Evolutionary conservation across 2,329 filamentous ascomycete species (phyloP).

Genomic region (Acrocalymma vagum): DNA sequence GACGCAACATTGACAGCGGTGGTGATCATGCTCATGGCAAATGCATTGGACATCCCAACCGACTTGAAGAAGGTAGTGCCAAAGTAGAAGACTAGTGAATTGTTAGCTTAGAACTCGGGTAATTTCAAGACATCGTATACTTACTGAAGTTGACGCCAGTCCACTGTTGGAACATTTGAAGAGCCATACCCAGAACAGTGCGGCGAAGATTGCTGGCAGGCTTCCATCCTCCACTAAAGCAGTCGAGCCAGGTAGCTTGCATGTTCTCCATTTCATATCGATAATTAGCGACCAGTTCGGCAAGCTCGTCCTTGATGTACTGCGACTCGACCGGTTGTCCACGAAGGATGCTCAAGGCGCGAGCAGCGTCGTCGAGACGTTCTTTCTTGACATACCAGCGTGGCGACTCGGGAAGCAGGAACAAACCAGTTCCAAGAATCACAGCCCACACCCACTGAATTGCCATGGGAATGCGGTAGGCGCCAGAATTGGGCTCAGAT

Average conservation of each 20-base stretch:
- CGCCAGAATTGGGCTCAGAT: constrained; percentile 66
- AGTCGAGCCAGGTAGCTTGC: constrained; percentile 72
- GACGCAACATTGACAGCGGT: constrained; percentile 88
- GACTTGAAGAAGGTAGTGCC: constrained; percentile 85
- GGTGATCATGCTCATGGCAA: constrained; percentile 85
- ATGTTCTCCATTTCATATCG: constrained; percentile 72
- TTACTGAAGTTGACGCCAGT: constrained; percentile 84
- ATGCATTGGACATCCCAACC: constrained; percentile 77
- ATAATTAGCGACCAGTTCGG: constrained; percentile 89
- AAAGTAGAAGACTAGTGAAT: constrained; percentile 49
- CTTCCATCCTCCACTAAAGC: constrained; percentile 65
- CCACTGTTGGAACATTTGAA: constrained; percentile 65
- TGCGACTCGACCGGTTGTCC: constrained; percentile 77
- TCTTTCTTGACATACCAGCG: constrained; percentile 86
- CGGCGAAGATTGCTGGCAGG: constrained; percentile 61
- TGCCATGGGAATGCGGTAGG: constrained; percentile 79
- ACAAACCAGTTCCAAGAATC: constrained; percentile 75
- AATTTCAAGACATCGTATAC: background rate
- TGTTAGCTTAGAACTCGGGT: constrained; percentile 1
- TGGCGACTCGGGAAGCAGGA: constrained; percentile 84
- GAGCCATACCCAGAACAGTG: constrained; percentile 55
- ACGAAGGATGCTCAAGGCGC: constrained; percentile 72
- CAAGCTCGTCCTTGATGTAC: constrained; percentile 79
- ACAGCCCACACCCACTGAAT: constrained; percentile 84
- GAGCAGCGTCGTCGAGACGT: constrained; percentile 69